A percentile compares a stretch with the other conserved stretches of the same genome.
These are phyloP conservation scores for Salvia hispanica DNA, from an alignment of 257 asterid species.

Conservation along the genomic window DNA sequence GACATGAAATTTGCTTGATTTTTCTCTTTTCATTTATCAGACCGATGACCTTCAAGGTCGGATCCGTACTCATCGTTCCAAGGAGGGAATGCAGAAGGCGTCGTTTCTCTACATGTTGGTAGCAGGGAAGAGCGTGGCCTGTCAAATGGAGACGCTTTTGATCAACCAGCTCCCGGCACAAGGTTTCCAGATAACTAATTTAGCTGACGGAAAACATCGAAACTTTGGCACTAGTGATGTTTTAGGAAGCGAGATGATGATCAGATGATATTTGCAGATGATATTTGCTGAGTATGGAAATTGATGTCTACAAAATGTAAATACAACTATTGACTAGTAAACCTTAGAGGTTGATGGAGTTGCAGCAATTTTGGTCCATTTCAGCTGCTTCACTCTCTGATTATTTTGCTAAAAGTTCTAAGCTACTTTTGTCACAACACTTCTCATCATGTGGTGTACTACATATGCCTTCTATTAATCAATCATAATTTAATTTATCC, in stretches of 20 bases:
- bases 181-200: slow-evolving; percentile 69
- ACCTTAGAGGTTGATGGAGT: background rate
- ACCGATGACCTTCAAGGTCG: slow-evolving; percentile 93
- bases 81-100: slow-evolving; percentile 75
- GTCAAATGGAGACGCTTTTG: slow-evolving; percentile 90
- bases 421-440: background rate
- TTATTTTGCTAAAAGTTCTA: background rate
- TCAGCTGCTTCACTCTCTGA: slow-evolving; percentile 44
- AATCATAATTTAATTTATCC: too few relatives aligned
- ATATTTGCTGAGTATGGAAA: slow-evolving; percentile 1
- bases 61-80: slow-evolving; percentile 68
- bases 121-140: slow-evolving; percentile 85
- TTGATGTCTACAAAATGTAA: slow-evolving; percentile 16
- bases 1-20: background rate
- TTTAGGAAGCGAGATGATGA: slow-evolving; percentile 47
- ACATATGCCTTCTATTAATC: too few relatives aligned
- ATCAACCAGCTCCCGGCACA: slow-evolving; percentile 74
- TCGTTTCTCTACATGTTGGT: slow-evolving; percentile 72
- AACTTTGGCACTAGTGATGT: slow-evolving; percentile 70
- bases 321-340: background rate
- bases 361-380: slow-evolving; percentile 52
- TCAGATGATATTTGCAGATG: slow-evolving; percentile 31
- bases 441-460: background rate
- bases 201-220: slow-evolving; percentile 87
- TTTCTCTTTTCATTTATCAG: slow-evolving; percentile 34